Conservation (phyloP, 129 eudicot genomes). For the Chrysanthemum lavandulifolium region DNA sequence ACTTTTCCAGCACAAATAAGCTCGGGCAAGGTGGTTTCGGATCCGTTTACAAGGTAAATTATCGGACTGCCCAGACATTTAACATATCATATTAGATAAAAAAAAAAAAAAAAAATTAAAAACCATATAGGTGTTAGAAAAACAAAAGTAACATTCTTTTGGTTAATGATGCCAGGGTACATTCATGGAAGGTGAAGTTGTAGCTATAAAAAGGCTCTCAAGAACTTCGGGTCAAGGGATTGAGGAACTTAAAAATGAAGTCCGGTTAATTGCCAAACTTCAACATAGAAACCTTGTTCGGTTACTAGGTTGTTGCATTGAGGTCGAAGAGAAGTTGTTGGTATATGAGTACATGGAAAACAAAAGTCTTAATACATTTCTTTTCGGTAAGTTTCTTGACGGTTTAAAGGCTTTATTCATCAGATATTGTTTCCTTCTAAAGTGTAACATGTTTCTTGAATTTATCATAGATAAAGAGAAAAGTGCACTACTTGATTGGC, state of each 20-base stretch:
- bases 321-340: constrained; percentile 71
- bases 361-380: constrained; percentile 65
- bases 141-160: constrained; percentile 8
- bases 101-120: neutral
- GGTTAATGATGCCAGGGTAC: constrained; percentile 46
- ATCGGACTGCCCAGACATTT: neutral
- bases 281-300: constrained; percentile 88
- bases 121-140: neutral
- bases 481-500: constrained; percentile 56
- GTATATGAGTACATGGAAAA: constrained; percentile 73
- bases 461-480: constrained; percentile 45
- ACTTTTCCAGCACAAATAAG: constrained; percentile 56
- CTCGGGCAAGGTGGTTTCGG: constrained; percentile 98
- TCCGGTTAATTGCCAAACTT: constrained; percentile 64
- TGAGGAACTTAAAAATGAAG: constrained; percentile 81
- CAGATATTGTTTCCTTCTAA: neutral
- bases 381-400: constrained; percentile 54
- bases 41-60: constrained; percentile 71
- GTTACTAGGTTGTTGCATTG: constrained; percentile 69
- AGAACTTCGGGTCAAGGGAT: constrained; percentile 72
- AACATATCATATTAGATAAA: neutral
- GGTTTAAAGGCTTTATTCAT: neutral
- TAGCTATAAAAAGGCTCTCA: constrained; percentile 84
- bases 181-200: constrained; percentile 56
- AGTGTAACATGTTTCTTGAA: neutral